Base-by-base conservation (phyloP, 768 basidiomycete genomes). In the Lactarius tabidus region DNA sequence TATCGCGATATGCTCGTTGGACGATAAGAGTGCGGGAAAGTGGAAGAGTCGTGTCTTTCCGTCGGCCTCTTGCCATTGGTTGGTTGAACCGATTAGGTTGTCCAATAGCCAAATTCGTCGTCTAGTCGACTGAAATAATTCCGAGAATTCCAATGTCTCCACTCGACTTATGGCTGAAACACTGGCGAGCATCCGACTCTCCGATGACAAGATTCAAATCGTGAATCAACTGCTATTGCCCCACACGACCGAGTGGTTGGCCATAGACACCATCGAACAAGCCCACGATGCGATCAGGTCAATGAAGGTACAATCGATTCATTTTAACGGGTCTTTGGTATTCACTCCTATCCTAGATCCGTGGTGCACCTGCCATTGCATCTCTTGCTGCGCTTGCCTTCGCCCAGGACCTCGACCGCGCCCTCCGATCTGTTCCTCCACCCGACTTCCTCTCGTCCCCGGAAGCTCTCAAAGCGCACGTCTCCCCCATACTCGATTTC, bases 361-460 rank as follows among this genome's bases (percentile, higher is more conserved):
- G 96, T 56, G 95, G 95, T 6, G 96, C 95, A 6, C 95, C 95
- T 1, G 96, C 95, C 20, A 98, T 98, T 53, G 95, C 90, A 1
- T 93, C 94, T 1, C 85, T 98, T 15, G 95, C 95, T 7, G 85
- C 93, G 1, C 85, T 96, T 17, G 84, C 90, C 0, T 78, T 96
- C 60, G 84, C 90, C 0, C 80, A 84, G 17, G 76, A 88, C 68
- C 81, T 95, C 53, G 79, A 84, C 5, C 79, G 78, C 5, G 84
- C 82, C 8, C 75, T 90, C 48, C 68, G 77, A 26, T 74, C 77
- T 14, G 74, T 78, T 1, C 79, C 84, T 0, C 62, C 69, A 2
- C 87, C 87, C 0, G 80, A 80, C 6, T 90, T 82, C 72, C 77
- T 92, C 23, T 71, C 79, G 3, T 84, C 88, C 0, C 75, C 83